These are phyloP conservation scores for Blumeria graminis DNA, from an alignment of 2,329 filamentous ascomycete species.

Conservation along the genomic window DNA sequence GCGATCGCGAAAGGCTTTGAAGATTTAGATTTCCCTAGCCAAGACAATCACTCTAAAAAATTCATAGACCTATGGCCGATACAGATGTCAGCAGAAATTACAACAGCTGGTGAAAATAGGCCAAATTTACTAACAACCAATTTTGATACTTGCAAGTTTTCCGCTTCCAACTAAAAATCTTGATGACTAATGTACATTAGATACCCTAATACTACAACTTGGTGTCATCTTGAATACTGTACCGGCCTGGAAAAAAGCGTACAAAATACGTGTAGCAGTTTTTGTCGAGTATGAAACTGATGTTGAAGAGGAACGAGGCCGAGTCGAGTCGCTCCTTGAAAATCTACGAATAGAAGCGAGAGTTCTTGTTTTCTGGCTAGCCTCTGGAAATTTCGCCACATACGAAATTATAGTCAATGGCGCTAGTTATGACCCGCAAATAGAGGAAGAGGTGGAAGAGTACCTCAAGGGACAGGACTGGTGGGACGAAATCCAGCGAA, in stretches of 20 bases:
- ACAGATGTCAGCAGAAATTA: conserved; percentile 72
- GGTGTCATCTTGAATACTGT: conserved; percentile 69
- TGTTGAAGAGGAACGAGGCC: conserved; percentile 49
- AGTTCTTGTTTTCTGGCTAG: conserved; percentile 60
- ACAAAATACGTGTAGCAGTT: conserved; percentile 51
- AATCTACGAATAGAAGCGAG: conserved; percentile 64
- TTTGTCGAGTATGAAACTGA: conserved; percentile 80
- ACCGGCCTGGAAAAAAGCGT: conserved; percentile 52
- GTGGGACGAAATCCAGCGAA: conserved; percentile 52
- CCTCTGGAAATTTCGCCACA: conserved; percentile 43
- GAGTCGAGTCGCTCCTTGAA: conserved; percentile 50
- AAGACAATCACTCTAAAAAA: conserved; percentile 35
- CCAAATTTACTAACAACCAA: conserved; percentile 57
- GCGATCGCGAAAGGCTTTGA: conserved; percentile 67
- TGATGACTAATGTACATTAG: conserved; percentile 15
- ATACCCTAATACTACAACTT: conserved; percentile 61
- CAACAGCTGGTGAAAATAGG: conserved; percentile 36
- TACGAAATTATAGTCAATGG: conserved; percentile 67
- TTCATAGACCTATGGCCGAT: conserved; percentile 83
- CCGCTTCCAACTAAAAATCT: neutral
- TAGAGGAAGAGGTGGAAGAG: conserved; percentile 35
- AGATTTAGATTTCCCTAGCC: conserved; percentile 43
- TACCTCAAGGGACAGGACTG: conserved; percentile 49
- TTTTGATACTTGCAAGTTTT: conserved; percentile 56
- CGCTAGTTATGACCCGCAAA: conserved; percentile 26